phyloP scores from a whole-genome alignment of 129 eudicot genomes.

The Chrysanthemum seticuspe region DNA sequence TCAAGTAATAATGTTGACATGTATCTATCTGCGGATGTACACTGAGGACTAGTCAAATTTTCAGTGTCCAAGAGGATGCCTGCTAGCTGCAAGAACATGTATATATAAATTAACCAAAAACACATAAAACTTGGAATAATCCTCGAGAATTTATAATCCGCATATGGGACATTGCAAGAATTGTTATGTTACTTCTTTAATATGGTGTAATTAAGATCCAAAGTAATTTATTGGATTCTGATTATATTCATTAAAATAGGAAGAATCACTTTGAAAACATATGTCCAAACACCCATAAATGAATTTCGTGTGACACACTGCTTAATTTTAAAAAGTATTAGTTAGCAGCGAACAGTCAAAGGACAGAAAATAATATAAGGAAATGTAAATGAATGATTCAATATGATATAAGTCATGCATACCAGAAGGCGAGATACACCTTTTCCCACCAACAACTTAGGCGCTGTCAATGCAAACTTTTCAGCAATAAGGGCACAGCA shows the following conservation, averaged over 20 bases:
- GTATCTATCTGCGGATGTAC: conserved; percentile 62
- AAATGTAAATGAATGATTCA: background rate
- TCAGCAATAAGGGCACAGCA: conserved; percentile 70
- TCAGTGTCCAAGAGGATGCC: conserved; percentile 78
- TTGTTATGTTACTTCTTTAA: too few relatives aligned
- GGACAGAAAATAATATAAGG: background rate
- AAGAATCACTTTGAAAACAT: too few relatives aligned
- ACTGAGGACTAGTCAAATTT: conserved; percentile 49
- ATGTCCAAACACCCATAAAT: too few relatives aligned
- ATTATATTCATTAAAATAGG: too few relatives aligned
- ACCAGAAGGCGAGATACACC: conserved; percentile 79
- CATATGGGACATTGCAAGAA: too few relatives aligned
- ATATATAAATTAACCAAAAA: background rate
- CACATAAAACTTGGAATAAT: background rate
- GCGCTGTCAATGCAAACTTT: conserved; percentile 46
- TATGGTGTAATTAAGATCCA: too few relatives aligned
- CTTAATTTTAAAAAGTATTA: background rate
- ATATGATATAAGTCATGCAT: conserved; percentile 15
- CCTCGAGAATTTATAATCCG: too few relatives aligned
- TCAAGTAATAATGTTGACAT: conserved; percentile 70
- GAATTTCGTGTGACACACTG: too few relatives aligned
- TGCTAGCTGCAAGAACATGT: conserved; percentile 57
- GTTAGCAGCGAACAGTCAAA: background rate
- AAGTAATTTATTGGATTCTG: too few relatives aligned
- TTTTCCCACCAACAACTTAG: conserved; percentile 59